Base-by-base conservation (phyloP, 306 rosid genomes). In the Elaeagnus macrophylla region DNA sequence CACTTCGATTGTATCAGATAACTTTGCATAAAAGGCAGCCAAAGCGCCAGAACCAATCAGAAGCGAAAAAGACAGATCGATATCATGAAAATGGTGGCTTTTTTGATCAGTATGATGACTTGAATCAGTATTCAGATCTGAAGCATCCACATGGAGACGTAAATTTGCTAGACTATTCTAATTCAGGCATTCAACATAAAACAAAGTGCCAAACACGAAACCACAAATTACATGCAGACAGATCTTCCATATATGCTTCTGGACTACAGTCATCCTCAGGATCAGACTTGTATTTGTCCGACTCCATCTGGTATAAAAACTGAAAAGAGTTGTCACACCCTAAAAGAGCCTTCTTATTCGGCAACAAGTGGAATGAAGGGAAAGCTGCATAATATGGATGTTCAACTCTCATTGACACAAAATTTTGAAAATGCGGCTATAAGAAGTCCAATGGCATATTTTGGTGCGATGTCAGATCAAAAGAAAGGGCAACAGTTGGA, bases 311-410 rank as follows among this genome's bases (percentile, higher is more conserved):
- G 75, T 57, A 42, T 67, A 54, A 65, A 66, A 72, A 56, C 79
- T 56, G 72, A 66, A 39, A 71, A 51, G n/a, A 61, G 66, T 52
- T 64, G 64, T 11, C 60, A 37, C 68, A 70, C 80, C 49, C 56
- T 72, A 43, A 80, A 72, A 75, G 88, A 78, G 60, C 62, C 83
- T 15, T 80, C 85, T 18, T 78, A 69, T 72, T 54, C 69, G 36
- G 49, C 64, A 63, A 60, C 55, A 59, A 75, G 69, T 37, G 76
- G 54, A 47, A 76, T 62, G 13, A 72, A 68, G 19, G 86, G 72
- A 16, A 75, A 68, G 44, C 39, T 65, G 48, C 48, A 60, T 43
- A 57, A 45, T 43, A 64, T 54, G 50, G 71, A 74, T 69, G 66
- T 70, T 42, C 63, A 62, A 54, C 50, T 63, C 41, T 48, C 76